Evolutionary conservation across 2,329 filamentous ascomycete species (phyloP), one percentile per base, ranked within the genome.

Genomic region (Venturia aucupariae): DNA sequence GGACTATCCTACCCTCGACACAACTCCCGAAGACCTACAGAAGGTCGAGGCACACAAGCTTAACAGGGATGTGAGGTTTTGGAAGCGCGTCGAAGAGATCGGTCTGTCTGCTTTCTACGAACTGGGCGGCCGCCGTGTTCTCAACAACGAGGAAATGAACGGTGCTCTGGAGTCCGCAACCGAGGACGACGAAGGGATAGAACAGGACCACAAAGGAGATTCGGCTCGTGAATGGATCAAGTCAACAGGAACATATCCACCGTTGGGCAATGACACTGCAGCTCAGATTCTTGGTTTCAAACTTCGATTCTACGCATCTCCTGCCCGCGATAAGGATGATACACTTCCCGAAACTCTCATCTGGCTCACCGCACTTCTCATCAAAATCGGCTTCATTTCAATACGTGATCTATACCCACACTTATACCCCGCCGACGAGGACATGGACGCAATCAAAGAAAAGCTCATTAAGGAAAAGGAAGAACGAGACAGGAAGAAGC

Each of bases 281-380:
- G 95, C 95, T 38, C 94, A 97, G 73, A 83, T 99, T 3, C 86
- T 99, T 17, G 94, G 94, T 4, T 99, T 99, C 82, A 99, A 99
- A 76, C 83, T 99, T 61, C 90, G 90, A 17, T 99, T 96, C 75
- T 99, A 99, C 72, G 89, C 90, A 48, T 95, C 91, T 0, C 81
- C 87, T 35, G 86, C 89, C 42, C 85, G 93, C 64, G 86, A 90
- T 66, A 83, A 86, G 63, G 80, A 83, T 0, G 94, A 97, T 71
- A 82, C 87, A 2, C 81, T 97, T 2, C 94, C 94, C 0, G 90
- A 94, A 46, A 99, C 99, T 70, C 81, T 99, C 3, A 90, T 97
- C 38, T 96, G 94, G 69, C 83, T 99, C 22, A 89, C 92, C 0
- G 92, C 94, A 1, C 83, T 97, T 41, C 84, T 99, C 38, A 92